phyloP scores from a whole-genome alignment of 1,284 basidiomycete genomes.

The Sanghuangporus weigelae region DNA sequence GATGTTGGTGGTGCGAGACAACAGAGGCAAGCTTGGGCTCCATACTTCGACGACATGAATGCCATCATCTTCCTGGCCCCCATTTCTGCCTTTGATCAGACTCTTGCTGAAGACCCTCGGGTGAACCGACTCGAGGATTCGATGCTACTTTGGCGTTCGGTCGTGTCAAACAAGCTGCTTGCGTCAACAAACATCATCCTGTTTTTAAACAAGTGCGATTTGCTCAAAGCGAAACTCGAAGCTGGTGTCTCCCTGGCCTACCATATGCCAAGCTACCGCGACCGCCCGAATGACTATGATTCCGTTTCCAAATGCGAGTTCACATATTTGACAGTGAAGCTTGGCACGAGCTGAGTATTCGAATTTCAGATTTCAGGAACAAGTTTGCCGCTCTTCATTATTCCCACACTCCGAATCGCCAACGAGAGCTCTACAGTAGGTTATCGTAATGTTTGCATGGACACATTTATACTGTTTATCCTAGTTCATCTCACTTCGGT shows the following conservation, averaged over 20 bases:
- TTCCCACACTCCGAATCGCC: conserved; percentile 57
- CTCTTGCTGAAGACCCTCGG: conserved; percentile 64
- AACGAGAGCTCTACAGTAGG: conserved; percentile 66
- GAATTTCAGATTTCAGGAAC: conserved; percentile 55
- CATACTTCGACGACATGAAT: conserved; percentile 78
- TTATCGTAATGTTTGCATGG: conserved; percentile 14
- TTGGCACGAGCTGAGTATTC: not conserved
- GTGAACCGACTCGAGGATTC: conserved; percentile 77
- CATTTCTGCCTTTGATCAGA: conserved; percentile 79
- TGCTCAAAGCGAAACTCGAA: conserved; percentile 66
- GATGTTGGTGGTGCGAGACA: conserved; percentile 75
- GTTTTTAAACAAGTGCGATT: conserved; percentile 76
- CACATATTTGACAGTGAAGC: not conserved
- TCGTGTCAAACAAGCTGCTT: conserved; percentile 65
- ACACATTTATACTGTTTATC: not conserved
- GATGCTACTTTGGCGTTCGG: conserved; percentile 59
- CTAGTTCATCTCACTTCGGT: conserved; percentile 76
- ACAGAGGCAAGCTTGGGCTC: conserved; percentile 76
- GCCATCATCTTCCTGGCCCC: conserved; percentile 82
- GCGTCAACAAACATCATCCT: conserved; percentile 62
- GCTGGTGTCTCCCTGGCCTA: conserved; percentile 65
- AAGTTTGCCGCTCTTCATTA: conserved; percentile 70
- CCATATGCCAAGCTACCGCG: conserved; percentile 62
- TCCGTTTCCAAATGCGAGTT: conserved; percentile 62
- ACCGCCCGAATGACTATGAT: conserved; percentile 69